These are phyloP conservation scores for Verticillium albo-atrum DNA, from an alignment of 2,329 filamentous ascomycete species.

Conservation along the genomic window DNA sequence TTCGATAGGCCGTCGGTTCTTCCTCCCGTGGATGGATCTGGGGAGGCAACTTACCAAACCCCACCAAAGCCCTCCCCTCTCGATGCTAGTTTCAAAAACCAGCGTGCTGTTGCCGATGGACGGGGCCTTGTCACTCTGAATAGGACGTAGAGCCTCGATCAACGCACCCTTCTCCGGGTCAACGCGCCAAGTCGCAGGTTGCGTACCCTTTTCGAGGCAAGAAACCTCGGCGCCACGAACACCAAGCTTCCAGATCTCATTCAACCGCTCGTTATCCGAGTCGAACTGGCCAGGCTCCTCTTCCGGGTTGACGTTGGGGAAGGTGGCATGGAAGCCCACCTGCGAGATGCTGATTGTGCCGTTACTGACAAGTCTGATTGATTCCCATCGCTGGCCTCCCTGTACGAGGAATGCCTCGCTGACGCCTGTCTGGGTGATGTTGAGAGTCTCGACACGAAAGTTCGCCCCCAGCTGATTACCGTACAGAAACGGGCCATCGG, in stretches of 20 bases:
- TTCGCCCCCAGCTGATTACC: slow-evolving; percentile 22
- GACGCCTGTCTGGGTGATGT: slow-evolving; percentile 22
- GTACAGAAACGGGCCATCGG: slow-evolving; percentile 25
- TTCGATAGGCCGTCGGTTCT: too few relatives aligned
- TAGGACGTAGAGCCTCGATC: slow-evolving; percentile 26
- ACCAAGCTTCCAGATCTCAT: slow-evolving; percentile 32
- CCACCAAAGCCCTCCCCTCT: slow-evolving; percentile 32
- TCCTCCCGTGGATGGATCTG: too few relatives aligned
- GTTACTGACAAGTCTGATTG: slow-evolving; percentile 28
- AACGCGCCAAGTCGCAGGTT: slow-evolving; percentile 29
- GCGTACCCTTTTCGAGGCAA: slow-evolving; percentile 30
- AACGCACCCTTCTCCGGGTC: slow-evolving; percentile 24
- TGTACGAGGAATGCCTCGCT: slow-evolving; percentile 29
- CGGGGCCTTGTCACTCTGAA: slow-evolving; percentile 17
- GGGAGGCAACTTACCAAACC: slow-evolving; percentile 16
- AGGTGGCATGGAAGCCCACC: slow-evolving; percentile 25
- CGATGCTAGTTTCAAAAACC: slow-evolving; percentile 30
- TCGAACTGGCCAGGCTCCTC: slow-evolving; percentile 23
- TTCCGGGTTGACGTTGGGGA: slow-evolving; percentile 14
- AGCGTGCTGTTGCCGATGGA: slow-evolving; percentile 28
- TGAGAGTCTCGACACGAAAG: slow-evolving; percentile 33
- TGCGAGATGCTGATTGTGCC: slow-evolving; percentile 22
- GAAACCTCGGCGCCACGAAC: slow-evolving; percentile 23
- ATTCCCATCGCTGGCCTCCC: slow-evolving; percentile 35
- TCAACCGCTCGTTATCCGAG: slow-evolving; percentile 22